phyloP scores from a whole-genome alignment of 768 basidiomycete genomes.

The Suillus cothurnatus region DNA sequence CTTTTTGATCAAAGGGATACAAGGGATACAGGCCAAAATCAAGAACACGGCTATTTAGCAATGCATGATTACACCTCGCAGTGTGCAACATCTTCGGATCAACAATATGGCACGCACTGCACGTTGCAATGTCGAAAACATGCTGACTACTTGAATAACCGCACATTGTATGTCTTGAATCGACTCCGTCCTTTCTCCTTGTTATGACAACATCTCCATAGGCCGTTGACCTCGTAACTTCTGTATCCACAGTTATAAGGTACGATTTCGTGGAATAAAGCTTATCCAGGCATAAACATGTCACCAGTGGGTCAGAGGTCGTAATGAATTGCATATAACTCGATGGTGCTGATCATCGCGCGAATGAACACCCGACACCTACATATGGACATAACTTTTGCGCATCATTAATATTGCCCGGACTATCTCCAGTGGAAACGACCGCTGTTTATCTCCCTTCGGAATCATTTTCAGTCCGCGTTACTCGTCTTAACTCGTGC shows the following conservation, averaged over 20 bases:
- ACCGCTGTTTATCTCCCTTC: too few species aligned
- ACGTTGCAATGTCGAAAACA: background rate
- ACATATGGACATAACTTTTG: too few species aligned
- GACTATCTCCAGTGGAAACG: too few species aligned
- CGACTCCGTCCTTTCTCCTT: background rate
- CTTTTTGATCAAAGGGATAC: slow-evolving; percentile 10
- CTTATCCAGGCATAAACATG: too few species aligned
- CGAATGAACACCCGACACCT: too few species aligned
- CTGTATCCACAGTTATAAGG: background rate
- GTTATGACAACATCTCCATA: background rate
- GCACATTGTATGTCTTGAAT: background rate
- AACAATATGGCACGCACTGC: background rate
- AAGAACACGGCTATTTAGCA: background rate
- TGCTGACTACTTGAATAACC: background rate
- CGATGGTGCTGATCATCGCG: too few species aligned
- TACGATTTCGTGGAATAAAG: background rate
- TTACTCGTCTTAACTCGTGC: background rate
- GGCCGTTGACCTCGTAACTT: background rate
- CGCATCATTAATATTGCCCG: too few species aligned
- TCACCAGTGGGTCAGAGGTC: too few species aligned
- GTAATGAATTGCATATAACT: too few species aligned
- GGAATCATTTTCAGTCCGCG: background rate
- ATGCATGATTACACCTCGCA: background rate
- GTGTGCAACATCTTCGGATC: background rate
- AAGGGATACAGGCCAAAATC: background rate